Conservation (phyloP, 1,284 basidiomycete species). For the Ganoderma meredithae region DNA sequence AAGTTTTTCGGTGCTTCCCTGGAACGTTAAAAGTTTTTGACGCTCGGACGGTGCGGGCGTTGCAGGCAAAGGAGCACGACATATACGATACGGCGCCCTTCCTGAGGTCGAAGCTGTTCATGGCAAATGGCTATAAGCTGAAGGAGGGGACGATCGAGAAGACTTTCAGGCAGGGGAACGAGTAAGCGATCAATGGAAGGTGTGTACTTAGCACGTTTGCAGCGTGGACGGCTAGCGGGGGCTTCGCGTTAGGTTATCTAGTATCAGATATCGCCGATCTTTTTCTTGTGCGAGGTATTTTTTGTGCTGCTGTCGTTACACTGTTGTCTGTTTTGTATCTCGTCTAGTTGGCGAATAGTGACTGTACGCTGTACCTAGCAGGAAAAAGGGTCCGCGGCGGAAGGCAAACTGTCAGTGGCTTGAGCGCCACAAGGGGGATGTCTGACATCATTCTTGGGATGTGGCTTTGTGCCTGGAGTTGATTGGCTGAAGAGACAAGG, state of each 20-base stretch:
- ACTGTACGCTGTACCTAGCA: neutral
- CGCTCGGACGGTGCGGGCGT: neutral
- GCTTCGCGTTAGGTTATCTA: neutral
- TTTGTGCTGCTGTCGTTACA: slow-evolving; percentile 3
- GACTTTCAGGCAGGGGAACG: slow-evolving; percentile 51
- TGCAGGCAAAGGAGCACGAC: slow-evolving; percentile 91
- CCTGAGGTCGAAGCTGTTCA: slow-evolving; percentile 85
- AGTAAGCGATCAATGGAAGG: slow-evolving; percentile 18
- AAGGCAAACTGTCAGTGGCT: slow-evolving; percentile 8
- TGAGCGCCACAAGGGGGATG: neutral
- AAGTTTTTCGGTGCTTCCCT: slow-evolving; percentile 39
- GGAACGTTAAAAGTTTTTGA: slow-evolving; percentile 5
- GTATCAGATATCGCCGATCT: neutral
- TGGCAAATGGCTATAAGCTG: slow-evolving; percentile 89
- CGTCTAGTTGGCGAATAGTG: neutral
- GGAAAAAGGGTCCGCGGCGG: neutral
- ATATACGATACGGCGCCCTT: slow-evolving; percentile 92
- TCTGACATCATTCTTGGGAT: slow-evolving; percentile 30
- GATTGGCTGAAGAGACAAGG: slow-evolving; percentile 9
- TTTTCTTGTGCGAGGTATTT: slow-evolving; percentile 5
- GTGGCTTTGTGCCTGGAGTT: neutral
- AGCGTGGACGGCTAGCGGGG: neutral
- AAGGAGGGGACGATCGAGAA: slow-evolving; percentile 74
- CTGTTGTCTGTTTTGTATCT: slow-evolving; percentile 4
- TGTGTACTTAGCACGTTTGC: neutral